phyloP scores from a whole-genome alignment of 163 green algal genomes.

The Smithsoniella earleae region DNA sequence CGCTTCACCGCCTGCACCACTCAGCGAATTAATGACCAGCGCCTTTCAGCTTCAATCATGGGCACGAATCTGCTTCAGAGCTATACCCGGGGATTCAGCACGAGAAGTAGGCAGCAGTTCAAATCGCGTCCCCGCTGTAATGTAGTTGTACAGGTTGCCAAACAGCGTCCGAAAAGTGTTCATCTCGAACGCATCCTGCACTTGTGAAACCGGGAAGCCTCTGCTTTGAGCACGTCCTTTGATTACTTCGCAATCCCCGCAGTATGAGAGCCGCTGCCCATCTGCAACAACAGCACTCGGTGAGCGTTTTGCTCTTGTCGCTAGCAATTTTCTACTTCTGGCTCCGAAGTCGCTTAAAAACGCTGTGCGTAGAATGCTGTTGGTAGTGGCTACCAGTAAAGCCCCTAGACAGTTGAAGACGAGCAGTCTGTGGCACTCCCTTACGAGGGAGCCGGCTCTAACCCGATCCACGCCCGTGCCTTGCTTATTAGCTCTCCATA shows the following conservation, averaged over 20 bases:
- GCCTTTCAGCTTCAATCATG: background rate
- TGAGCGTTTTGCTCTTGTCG: too few species aligned
- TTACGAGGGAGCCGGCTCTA: too few species aligned
- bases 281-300: background rate
- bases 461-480: too few species aligned
- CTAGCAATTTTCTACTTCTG: background rate
- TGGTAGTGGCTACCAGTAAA: too few species aligned
- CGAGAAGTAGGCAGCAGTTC: background rate
- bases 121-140: conserved; percentile 13
- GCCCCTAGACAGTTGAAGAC: background rate
- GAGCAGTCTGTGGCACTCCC: background rate
- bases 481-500: background rate
- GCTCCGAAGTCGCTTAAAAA: too few species aligned
- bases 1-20: background rate
- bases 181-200: conserved; percentile 24
- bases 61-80: background rate
- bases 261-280: conserved; percentile 24
- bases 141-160: background rate
- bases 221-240: conserved; percentile 3
- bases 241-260: conserved; percentile 20
- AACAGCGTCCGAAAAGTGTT: background rate
- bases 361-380: too few species aligned
- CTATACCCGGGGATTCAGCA: background rate
- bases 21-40: background rate
- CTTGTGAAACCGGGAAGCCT: conserved; percentile 1